Conservation (phyloP, 495 filamentous ascomycete species). For the Xylona heveae region DNA sequence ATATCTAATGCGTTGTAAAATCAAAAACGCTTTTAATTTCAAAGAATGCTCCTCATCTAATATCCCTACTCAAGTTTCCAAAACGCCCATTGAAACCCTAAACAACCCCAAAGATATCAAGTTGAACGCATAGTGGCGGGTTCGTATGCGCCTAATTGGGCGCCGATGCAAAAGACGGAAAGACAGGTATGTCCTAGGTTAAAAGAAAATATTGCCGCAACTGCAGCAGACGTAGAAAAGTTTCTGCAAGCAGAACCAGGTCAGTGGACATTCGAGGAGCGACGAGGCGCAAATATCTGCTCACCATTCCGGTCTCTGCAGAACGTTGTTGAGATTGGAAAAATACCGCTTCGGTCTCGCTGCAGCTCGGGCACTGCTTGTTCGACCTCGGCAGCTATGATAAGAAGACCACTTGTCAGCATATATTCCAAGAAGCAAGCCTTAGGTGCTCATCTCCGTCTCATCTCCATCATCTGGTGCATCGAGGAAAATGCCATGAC, state of each 20-base stretch:
- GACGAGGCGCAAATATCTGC: constrained; percentile 10
- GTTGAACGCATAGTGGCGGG: too few species aligned
- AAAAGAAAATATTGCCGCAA: constrained; percentile 70
- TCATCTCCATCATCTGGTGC: not conserved
- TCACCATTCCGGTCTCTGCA: constrained; percentile 94
- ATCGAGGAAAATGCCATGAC: constrained; percentile 1
- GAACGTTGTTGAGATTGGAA: constrained; percentile 97
- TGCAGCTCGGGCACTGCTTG: constrained; percentile 63
- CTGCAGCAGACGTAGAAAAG: constrained; percentile 91
- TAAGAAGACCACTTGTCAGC: constrained; percentile 25
- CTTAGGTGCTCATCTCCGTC: constrained; percentile 1
- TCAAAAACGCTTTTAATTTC: too few species aligned
- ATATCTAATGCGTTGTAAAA: too few species aligned
- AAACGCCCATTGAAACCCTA: too few species aligned
- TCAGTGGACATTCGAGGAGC: not conserved
- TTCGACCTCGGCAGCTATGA: constrained; percentile 67
- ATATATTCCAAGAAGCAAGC: constrained; percentile 5
- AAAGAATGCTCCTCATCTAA: too few species aligned
- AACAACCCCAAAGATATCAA: too few species aligned
- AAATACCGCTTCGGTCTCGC: constrained; percentile 75
- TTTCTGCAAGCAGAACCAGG: constrained; percentile 35
- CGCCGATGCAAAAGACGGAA: too few species aligned
- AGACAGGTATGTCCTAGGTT: not conserved
- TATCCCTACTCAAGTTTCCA: too few species aligned
- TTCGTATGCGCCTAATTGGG: too few species aligned